These are phyloP conservation scores for Aquanectria penicillioides DNA, from an alignment of 2,329 filamentous ascomycete genomes.

Conservation along the genomic window DNA sequence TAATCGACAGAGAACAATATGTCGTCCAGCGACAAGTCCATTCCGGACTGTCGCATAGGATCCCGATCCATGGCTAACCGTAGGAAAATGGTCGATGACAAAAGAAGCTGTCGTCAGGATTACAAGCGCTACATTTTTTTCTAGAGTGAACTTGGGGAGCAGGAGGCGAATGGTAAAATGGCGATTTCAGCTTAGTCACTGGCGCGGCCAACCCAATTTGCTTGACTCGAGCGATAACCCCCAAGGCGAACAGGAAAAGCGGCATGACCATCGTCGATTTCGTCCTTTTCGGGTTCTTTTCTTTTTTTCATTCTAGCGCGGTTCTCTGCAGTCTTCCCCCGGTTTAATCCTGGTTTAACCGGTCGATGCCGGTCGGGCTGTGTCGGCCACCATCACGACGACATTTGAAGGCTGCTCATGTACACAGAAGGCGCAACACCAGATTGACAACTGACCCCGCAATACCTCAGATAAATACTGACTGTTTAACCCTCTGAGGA, in stretches of 20 bases:
- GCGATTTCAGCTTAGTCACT: conserved; percentile 16
- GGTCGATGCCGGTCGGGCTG: background rate
- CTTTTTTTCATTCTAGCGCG: background rate
- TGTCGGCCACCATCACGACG: background rate
- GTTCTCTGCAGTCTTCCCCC: background rate
- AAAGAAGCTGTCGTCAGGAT: background rate
- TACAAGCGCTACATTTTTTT: background rate
- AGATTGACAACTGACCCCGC: background rate
- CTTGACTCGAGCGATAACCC: background rate
- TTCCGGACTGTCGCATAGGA: background rate
- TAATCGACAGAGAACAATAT: conserved; percentile 32
- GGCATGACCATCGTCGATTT: background rate
- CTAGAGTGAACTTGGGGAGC: background rate
- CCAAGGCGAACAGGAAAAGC: background rate
- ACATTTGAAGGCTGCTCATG: conserved; percentile 5
- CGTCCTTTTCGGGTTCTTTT: background rate
- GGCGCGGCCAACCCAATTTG: background rate
- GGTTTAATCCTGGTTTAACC: no score
- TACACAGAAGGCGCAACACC: conserved; percentile 33
- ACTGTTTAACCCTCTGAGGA: background rate
- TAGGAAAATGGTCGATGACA: background rate
- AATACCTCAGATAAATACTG: conserved; percentile 5
- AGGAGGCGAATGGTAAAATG: background rate
- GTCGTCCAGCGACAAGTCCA: conserved; percentile 39
- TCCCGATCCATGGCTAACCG: background rate